Evolutionary conservation across 768 basidiomycete species (phyloP).

Genomic region (Astraeus odoratus): DNA sequence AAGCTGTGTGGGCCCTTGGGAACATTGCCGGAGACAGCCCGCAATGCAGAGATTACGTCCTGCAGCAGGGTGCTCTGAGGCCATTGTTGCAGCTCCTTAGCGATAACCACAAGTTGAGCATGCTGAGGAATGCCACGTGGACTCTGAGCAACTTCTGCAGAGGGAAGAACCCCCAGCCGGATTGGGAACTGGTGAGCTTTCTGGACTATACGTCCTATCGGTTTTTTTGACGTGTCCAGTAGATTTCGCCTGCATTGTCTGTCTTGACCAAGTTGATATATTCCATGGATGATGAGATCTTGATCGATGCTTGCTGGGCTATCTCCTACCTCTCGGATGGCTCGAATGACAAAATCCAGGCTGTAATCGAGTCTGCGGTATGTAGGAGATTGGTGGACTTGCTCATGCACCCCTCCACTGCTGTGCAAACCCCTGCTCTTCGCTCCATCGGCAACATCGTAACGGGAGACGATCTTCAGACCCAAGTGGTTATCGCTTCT

Average conservation of each 20-base stretch:
- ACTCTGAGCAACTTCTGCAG: conserved; percentile 99
- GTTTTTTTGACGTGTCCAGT: conserved; percentile 11
- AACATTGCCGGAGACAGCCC: conserved; percentile 99
- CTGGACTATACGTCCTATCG: background rate
- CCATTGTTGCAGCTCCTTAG: conserved; percentile 86
- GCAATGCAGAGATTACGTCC: conserved; percentile 93
- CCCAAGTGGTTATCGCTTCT: conserved; percentile 97
- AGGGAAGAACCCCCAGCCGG: conserved; percentile 95
- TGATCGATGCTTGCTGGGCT: conserved; percentile 99
- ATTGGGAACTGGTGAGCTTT: conserved; percentile 80
- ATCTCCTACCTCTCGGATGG: conserved; percentile 99
- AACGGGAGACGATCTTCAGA: conserved; percentile 98
- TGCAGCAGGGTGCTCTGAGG: conserved; percentile 86
- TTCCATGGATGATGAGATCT: conserved; percentile 96
- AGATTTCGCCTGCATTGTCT: conserved; percentile 97
- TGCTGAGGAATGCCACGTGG: conserved; percentile 99
- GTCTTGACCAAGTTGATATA: conserved; percentile 97
- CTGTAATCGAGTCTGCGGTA: conserved; percentile 97
- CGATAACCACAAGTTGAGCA: conserved; percentile 97
- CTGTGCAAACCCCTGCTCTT: conserved; percentile 96
- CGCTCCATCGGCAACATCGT: conserved; percentile 99
- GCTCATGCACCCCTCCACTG: conserved; percentile 89
- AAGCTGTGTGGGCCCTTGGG: conserved; percentile 98
- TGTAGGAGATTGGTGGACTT: conserved; percentile 96
- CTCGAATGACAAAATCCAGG: conserved; percentile 99